These are phyloP conservation scores for Naganishia albida DNA, from an alignment of 1,284 basidiomycete species.

Conservation along the genomic window DNA sequence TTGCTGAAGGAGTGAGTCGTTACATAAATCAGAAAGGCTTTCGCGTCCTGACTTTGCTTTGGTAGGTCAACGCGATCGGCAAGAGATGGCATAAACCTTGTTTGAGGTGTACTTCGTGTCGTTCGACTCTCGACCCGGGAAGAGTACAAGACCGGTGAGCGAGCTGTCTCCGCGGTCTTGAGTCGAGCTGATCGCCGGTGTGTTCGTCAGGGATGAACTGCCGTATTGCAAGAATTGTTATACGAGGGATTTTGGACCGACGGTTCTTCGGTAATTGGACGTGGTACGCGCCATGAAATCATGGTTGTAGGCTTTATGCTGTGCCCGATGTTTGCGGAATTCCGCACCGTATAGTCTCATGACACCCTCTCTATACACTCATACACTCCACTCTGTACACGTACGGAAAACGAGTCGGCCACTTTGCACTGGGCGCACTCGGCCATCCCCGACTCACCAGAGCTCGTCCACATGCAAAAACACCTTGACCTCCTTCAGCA, in stretches of 20 bases:
- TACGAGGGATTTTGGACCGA: constrained; percentile 36
- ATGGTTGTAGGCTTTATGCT: no score
- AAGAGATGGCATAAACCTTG: constrained; percentile 50
- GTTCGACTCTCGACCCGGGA: constrained; percentile 46
- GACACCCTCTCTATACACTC: no score
- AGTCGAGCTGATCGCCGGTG: background rate
- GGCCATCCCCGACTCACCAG: no score
- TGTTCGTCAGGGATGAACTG: constrained; percentile 36
- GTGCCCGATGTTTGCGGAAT: no score
- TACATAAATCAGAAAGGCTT: background rate
- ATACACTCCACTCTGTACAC: no score
- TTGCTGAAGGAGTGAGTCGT: constrained; percentile 49
- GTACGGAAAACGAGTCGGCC: no score
- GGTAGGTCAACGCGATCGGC: constrained; percentile 21
- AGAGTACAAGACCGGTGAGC: constrained; percentile 67
- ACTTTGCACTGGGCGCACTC: no score
- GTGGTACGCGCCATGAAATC: no score
- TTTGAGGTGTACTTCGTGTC: constrained; percentile 47
- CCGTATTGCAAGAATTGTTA: constrained; percentile 54
- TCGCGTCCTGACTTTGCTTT: background rate
- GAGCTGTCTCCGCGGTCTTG: background rate
- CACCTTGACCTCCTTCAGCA: no score
- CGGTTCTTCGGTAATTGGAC: constrained; percentile 6
- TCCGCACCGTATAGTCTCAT: no score
- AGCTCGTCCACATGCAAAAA: background rate